These are phyloP conservation scores for Quercus phellos DNA, from an alignment of 331 rosid species.

Conservation along the genomic window DNA sequence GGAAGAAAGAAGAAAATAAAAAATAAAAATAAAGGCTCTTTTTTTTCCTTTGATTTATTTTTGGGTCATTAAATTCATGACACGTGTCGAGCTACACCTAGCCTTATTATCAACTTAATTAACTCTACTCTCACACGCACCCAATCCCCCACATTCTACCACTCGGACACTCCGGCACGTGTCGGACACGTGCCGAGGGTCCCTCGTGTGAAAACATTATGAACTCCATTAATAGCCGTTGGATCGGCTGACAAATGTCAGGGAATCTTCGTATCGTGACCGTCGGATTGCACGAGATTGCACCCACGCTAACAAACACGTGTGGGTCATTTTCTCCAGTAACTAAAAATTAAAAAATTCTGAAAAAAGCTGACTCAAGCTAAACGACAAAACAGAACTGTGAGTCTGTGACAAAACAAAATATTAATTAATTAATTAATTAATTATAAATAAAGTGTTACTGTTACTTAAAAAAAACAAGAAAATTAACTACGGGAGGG, in stretches of 20 bases:
- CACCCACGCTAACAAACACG: background rate
- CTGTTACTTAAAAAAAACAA: too few relatives aligned
- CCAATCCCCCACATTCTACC: too few relatives aligned
- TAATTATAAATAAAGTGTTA: too few relatives aligned
- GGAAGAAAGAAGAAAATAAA: too few relatives aligned
- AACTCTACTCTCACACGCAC: too few relatives aligned
- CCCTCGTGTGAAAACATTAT: background rate
- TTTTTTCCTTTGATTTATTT: background rate
- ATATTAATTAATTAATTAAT: background rate
- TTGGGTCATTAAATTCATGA: background rate
- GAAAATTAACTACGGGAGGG: background rate
- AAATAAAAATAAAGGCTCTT: too few relatives aligned
- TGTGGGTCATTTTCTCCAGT: background rate
- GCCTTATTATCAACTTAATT: background rate
- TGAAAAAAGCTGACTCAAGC: background rate
- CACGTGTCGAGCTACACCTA: background rate
- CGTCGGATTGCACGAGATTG: background rate
- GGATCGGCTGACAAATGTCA: background rate
- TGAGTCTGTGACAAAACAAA: background rate
- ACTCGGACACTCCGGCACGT: background rate
- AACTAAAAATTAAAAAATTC: background rate
- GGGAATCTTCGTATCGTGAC: background rate
- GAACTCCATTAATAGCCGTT: background rate
- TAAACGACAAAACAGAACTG: conserved; percentile 1
- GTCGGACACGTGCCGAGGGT: background rate